Conservation (phyloP, 129 eudicot species). For the Arctium lappa region DNA sequence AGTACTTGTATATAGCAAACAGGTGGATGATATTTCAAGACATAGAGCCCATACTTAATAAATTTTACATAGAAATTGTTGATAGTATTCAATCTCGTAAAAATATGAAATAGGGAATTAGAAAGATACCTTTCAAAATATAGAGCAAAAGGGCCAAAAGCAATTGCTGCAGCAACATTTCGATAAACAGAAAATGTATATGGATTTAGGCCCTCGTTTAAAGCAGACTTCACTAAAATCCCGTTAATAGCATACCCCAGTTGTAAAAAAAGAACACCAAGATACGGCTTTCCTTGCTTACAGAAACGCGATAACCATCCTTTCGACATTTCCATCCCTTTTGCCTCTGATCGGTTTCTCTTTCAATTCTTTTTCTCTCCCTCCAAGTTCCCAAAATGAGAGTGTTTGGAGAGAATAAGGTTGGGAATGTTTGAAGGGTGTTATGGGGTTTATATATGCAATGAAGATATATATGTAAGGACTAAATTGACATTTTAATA, state of each 20-base stretch:
- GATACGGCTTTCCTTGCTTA: conserved; percentile 46
- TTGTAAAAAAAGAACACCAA: conserved; percentile 59
- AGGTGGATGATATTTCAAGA: background rate
- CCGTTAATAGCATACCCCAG: conserved; percentile 59
- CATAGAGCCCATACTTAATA: background rate
- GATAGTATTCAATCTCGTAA: background rate
- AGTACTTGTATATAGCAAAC: background rate
- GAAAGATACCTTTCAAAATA: conserved; percentile 54
- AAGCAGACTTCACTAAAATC: conserved; percentile 69
- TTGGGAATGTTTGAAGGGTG: conserved; percentile 8
- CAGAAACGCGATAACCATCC: conserved; percentile 19
- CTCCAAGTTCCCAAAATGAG: background rate
- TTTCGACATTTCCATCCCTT: conserved; percentile 13
- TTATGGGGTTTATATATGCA: conserved; percentile 21
- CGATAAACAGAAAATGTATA: conserved; percentile 78
- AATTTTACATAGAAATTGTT: background rate
- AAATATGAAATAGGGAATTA: conserved; percentile 1
- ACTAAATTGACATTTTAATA: conserved; percentile 18
- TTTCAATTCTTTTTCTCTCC: background rate
- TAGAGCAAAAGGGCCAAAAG: conserved; percentile 77
- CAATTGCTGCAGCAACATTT: conserved; percentile 63
- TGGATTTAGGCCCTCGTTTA: conserved; percentile 69
- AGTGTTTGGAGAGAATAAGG: conserved; percentile 9
- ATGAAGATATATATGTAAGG: conserved; percentile 11
- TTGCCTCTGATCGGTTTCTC: background rate